phyloP scores from a whole-genome alignment of 495 filamentous ascomycete genomes.

The Trichoderma parareesei region DNA sequence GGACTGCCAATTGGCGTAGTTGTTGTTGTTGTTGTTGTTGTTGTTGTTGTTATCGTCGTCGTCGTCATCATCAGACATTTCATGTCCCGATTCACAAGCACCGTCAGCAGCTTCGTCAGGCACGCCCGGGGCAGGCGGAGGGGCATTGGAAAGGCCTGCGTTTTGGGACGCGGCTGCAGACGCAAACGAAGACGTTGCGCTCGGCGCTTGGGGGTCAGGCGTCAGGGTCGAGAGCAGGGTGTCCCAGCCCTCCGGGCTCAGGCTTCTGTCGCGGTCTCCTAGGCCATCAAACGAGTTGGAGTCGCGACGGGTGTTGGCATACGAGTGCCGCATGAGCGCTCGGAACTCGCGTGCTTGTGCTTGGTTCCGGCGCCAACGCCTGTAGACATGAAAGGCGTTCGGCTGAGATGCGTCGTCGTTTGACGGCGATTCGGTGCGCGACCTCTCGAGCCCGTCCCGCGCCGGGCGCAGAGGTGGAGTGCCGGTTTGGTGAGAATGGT shows the following conservation, averaged over 20 bases:
- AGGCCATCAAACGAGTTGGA: slow-evolving; percentile 52
- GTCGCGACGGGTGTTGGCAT: neutral
- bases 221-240: slow-evolving; percentile 70
- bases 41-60: neutral
- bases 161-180: slow-evolving; percentile 49
- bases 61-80: slow-evolving; percentile 28
- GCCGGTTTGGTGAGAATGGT: neutral
- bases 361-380: neutral
- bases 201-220: slow-evolving; percentile 72
- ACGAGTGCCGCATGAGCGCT: neutral
- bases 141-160: slow-evolving; percentile 28
- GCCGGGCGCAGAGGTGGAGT: neutral
- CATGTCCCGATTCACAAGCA: slow-evolving; percentile 33
- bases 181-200: slow-evolving; percentile 70
- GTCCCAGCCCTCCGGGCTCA: slow-evolving; percentile 77
- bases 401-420: neutral
- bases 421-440: neutral
- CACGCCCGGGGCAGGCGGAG: slow-evolving; percentile 24
- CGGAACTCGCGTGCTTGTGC: neutral
- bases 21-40: neutral
- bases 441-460: neutral
- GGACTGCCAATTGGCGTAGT: neutral
- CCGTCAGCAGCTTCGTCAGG: slow-evolving; percentile 25
- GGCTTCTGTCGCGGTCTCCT: slow-evolving; percentile 73
- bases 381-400: neutral